These are phyloP conservation scores for Venustampulla echinocandica DNA, from an alignment of 495 filamentous ascomycete species.

Conservation along the genomic window DNA sequence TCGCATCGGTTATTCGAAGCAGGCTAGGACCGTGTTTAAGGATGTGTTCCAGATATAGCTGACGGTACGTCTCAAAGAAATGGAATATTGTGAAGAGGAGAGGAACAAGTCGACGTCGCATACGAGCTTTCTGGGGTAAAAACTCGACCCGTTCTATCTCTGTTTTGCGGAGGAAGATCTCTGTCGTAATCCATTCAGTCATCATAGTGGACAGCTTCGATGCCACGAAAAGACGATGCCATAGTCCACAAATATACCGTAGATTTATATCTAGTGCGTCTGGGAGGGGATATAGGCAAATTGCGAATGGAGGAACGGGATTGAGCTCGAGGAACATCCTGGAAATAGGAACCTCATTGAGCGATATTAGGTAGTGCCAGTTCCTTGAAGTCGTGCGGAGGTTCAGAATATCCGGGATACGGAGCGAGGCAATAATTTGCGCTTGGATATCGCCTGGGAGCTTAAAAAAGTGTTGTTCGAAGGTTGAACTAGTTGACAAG, in stretches of 20 bases:
- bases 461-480: conserved; percentile 37
- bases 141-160: conserved; percentile 38
- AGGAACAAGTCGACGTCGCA: conserved; percentile 44
- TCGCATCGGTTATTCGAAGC: neutral
- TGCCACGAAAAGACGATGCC: conserved; percentile 44
- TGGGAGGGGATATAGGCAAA: conserved; percentile 39
- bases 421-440: conserved; percentile 41
- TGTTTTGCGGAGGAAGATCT: conserved; percentile 41
- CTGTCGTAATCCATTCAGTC: conserved; percentile 43
- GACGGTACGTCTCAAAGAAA: conserved; percentile 46
- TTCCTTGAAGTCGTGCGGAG: conserved; percentile 39
- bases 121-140: conserved; percentile 40
- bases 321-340: conserved; percentile 42
- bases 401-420: conserved; percentile 40
- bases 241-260: conserved; percentile 44
- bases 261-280: conserved; percentile 33
- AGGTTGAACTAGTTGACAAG: neutral
- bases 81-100: conserved; percentile 45
- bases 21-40: conserved; percentile 5
- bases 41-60: conserved; percentile 40
- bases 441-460: conserved; percentile 44
- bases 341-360: conserved; percentile 42
- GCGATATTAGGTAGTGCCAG: conserved; percentile 37
- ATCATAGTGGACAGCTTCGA: conserved; percentile 42
- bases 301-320: conserved; percentile 39